These are phyloP conservation scores for Suillus hirtellus DNA, from an alignment of 768 basidiomycete genomes.

Conservation along the genomic window DNA sequence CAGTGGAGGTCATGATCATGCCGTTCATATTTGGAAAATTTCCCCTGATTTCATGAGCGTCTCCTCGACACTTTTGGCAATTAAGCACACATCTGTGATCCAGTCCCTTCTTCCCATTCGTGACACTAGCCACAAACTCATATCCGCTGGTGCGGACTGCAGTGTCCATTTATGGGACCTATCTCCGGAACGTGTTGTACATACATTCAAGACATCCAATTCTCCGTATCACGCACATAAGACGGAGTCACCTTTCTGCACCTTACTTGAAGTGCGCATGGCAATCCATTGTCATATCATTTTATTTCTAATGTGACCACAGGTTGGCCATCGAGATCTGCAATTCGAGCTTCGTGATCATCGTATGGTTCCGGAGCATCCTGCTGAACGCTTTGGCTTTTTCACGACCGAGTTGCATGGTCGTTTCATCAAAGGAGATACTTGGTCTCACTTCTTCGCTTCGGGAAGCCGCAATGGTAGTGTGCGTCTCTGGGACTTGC, in stretches of 20 bases:
- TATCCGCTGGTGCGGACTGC: conserved; percentile 51
- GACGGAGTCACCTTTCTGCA: conserved; percentile 39
- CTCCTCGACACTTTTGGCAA: conserved; percentile 32
- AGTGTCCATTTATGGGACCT: conserved; percentile 47
- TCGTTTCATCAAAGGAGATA: conserved; percentile 41
- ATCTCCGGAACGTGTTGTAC: conserved; percentile 43
- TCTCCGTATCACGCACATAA: conserved; percentile 44
- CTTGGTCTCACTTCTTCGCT: conserved; percentile 39
- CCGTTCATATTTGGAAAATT: conserved; percentile 49
- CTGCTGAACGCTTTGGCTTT: conserved; percentile 49
- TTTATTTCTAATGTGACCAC: conserved; percentile 4
- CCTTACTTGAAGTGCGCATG: conserved; percentile 43
- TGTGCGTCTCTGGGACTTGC: conserved; percentile 50
- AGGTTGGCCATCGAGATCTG: conserved; percentile 52
- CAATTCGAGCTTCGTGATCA: conserved; percentile 56
- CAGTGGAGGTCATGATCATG: conserved; percentile 51
- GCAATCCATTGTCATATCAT: conserved; percentile 6
- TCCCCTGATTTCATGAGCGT: conserved; percentile 34
- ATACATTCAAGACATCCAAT: conserved; percentile 43
- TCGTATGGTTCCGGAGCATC: conserved; percentile 35
- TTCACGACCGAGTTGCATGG: conserved; percentile 38
- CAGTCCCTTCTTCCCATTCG: conserved; percentile 44
- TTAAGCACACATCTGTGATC: conserved; percentile 44
- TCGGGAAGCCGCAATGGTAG: conserved; percentile 45
- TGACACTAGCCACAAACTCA: conserved; percentile 48